phyloP scores from a whole-genome alignment of 2,329 filamentous ascomycete genomes.

The Hypoxylon sp. region DNA sequence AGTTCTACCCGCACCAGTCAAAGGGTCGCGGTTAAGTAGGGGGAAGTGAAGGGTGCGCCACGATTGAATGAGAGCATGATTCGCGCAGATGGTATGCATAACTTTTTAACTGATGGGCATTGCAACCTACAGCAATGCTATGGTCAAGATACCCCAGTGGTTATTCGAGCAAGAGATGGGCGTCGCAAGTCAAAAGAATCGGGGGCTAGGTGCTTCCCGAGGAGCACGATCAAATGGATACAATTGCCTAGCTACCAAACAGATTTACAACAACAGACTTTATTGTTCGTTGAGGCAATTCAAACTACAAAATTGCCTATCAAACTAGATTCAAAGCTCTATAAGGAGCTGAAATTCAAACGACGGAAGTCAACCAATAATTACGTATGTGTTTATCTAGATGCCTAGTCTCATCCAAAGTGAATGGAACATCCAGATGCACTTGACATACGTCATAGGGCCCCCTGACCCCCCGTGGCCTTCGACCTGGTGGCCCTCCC shows the following conservation, averaged over 20 bases:
- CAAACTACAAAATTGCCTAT: slow-evolving; percentile 16
- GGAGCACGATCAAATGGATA: slow-evolving; percentile 20
- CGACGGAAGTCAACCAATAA: slow-evolving; percentile 13
- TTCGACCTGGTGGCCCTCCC: slow-evolving; percentile 2
- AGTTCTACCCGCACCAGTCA: slow-evolving; percentile 71
- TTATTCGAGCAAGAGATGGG: slow-evolving; percentile 36
- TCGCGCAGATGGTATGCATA: slow-evolving; percentile 44
- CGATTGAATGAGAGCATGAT: slow-evolving; percentile 49
- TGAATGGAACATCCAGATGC: slow-evolving; percentile 9
- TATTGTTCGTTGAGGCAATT: slow-evolving; percentile 20
- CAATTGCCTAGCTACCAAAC: slow-evolving; percentile 10
- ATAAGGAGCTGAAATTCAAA: slow-evolving; percentile 23
- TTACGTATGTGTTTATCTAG: background rate
- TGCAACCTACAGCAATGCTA: slow-evolving; percentile 38
- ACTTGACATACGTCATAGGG: slow-evolving; percentile 40
- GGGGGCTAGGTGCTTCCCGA: slow-evolving; percentile 25
- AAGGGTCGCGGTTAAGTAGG: slow-evolving; percentile 61
- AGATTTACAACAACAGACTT: slow-evolving; percentile 13
- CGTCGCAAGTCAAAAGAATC: slow-evolving; percentile 18
- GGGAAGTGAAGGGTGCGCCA: slow-evolving; percentile 45
- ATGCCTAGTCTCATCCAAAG: slow-evolving; percentile 13
- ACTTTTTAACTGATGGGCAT: slow-evolving; percentile 42
- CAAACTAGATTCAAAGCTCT: slow-evolving; percentile 17
- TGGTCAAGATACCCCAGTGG: slow-evolving; percentile 43
- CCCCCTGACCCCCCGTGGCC: slow-evolving; percentile 27